phyloP scores from a whole-genome alignment of 139 green algal genomes.

The Bryopsis sp. region DNA sequence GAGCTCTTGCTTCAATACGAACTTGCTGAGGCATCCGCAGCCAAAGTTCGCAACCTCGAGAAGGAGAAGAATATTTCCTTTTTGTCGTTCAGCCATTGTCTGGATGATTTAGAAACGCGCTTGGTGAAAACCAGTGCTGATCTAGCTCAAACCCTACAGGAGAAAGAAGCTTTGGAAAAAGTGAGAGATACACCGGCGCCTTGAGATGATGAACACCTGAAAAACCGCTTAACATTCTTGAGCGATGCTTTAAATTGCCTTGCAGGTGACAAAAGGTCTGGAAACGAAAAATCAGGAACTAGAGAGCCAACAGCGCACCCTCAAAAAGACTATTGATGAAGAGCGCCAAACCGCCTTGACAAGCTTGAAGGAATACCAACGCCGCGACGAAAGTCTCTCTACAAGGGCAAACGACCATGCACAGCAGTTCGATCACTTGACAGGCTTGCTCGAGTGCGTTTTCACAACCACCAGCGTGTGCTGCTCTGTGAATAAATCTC shows the following conservation, averaged over 20 bases:
- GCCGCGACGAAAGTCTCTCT: neutral
- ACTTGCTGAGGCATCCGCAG: slow-evolving; percentile 32
- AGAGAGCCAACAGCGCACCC: neutral
- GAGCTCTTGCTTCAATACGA: slow-evolving; percentile 37
- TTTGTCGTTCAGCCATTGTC: neutral
- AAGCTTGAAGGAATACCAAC: neutral
- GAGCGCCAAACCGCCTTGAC: neutral
- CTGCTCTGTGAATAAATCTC: too few relatives aligned
- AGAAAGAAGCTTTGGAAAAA: slow-evolving; percentile 1
- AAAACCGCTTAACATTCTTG: too few relatives aligned
- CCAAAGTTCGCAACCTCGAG: slow-evolving; percentile 42
- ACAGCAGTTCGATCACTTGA: too few relatives aligned
- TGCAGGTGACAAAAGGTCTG: neutral
- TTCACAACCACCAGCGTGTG: too few relatives aligned
- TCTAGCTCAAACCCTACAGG: neutral
- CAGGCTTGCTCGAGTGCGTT: too few relatives aligned
- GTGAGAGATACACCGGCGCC: neutral
- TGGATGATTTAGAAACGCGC: slow-evolving; percentile 17
- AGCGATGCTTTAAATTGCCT: neutral
- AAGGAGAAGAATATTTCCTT: slow-evolving; percentile 40
- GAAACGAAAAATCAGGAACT: neutral
- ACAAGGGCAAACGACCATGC: too few relatives aligned
- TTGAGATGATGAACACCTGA: too few relatives aligned
- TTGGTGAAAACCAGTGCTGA: neutral
- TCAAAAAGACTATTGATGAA: neutral